Percentiles rank a stretch among this genome's conserved stretches.
Conservation (phyloP, 257 asterid species). For the Lycium barbarum region DNA sequence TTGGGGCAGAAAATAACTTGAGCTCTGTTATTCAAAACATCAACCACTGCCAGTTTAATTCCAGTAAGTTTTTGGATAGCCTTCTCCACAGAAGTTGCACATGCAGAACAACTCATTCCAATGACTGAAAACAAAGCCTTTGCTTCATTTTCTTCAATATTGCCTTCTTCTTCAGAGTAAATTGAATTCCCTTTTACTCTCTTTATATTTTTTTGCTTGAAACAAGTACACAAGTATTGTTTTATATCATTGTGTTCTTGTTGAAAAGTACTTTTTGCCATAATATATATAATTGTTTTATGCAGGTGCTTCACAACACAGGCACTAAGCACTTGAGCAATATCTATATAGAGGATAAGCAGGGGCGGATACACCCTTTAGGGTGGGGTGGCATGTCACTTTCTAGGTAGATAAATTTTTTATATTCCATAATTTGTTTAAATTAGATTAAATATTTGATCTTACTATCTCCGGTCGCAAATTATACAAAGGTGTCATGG, state of each 20-base stretch:
- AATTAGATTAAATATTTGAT: too few relatives aligned
- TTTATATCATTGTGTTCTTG: neutral
- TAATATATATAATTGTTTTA: neutral
- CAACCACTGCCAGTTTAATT: conserved; percentile 45
- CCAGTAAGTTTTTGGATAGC: conserved; percentile 55
- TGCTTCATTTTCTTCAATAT: conserved; percentile 36
- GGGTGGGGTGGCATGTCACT: too few relatives aligned
- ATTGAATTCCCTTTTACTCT: conserved; percentile 19
- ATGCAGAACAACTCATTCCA: conserved; percentile 71
- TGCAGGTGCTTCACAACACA: neutral
- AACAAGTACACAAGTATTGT: neutral
- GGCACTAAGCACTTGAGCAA: neutral
- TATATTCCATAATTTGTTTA: too few relatives aligned
- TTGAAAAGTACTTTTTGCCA: neutral
- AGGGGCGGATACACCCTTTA: too few relatives aligned
- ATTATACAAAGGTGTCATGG: too few relatives aligned
- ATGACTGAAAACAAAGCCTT: conserved; percentile 54
- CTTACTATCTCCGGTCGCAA: too few relatives aligned
- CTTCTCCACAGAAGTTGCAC: conserved; percentile 61
- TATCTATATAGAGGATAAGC: too few relatives aligned
- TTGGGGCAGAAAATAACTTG: conserved; percentile 60
- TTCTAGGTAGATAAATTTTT: too few relatives aligned
- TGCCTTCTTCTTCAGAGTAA: conserved; percentile 38
- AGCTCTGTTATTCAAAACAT: conserved; percentile 68
- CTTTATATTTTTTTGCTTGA: neutral